Conservation (phyloP, 768 basidiomycete genomes). For the Leucogyrophana mollusca region DNA sequence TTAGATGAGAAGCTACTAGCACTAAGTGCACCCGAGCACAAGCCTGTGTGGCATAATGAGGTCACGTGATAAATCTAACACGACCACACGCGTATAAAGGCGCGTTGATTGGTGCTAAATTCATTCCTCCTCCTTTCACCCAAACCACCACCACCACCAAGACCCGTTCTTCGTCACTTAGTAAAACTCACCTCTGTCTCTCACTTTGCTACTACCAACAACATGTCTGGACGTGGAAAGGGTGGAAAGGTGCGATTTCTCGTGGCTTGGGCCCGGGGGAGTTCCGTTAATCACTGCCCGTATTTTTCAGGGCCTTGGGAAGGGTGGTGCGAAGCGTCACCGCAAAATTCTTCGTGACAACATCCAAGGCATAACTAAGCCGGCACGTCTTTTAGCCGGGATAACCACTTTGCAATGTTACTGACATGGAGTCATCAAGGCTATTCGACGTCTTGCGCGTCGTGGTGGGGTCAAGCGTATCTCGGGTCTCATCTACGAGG, state of each 20-base stretch:
- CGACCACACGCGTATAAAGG: conserved; percentile 7
- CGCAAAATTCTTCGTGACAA: conserved; percentile 48
- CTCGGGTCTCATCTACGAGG: conserved; percentile 83
- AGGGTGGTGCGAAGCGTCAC: conserved; percentile 46
- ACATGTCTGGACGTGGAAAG: conserved; percentile 50
- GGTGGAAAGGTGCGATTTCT: conserved; percentile 41
- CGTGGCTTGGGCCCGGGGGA: no score
- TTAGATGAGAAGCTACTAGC: neutral
- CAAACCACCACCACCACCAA: conserved; percentile 4
- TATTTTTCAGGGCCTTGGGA: conserved; percentile 59
- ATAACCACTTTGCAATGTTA: conserved; percentile 13
- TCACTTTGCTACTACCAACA: conserved; percentile 9
- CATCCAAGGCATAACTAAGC: conserved; percentile 54
- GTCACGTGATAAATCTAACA: conserved; percentile 8
- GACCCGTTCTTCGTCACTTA: neutral
- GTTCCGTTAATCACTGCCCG: no score
- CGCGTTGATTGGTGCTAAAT: neutral
- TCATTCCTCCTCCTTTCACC: neutral
- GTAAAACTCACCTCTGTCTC: neutral
- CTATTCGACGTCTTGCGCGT: conserved; percentile 82
- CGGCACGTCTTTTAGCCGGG: conserved; percentile 28
- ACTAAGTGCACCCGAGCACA: no score
- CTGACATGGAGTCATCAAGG: conserved; percentile 61
- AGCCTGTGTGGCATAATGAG: no score
- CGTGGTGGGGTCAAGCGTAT: conserved; percentile 94